Base-by-base conservation (phyloP, 352 stramenopile genomes). In the Pythium vanterpoolii region DNA sequence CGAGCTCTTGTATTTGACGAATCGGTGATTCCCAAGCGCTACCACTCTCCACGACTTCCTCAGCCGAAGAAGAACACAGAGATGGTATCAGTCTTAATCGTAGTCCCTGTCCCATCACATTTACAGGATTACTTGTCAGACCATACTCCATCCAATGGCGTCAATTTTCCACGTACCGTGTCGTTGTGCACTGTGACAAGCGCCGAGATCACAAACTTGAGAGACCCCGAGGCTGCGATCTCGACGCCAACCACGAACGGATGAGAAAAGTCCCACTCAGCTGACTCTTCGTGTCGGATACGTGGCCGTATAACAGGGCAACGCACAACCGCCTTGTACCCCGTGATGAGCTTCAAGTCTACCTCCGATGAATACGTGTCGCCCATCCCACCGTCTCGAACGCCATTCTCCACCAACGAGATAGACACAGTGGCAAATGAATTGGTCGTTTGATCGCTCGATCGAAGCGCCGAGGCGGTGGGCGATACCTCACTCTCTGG, bases 111-210 rank as follows among this genome's bases (percentile, higher is more conserved):
- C 13, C 56, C 6, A 63, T 0, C 34, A 42, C 1, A 16, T 16
- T 42, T 5, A 13, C 30, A 36, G 26, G 27, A 19, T 23, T 3
- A 21, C 34, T 23, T 16, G 23, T 46, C 8, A 55, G 44, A 31
- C 18, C 30, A 27, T 16, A 47, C 42, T 23, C 27, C 24, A 19
- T 39, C 11, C 13, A 28, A 5, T 14, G 9, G 9, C 13, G 4
- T n/a, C 4, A 26, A n/a, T 18, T 8, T n/a, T 50, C 18, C 30
- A 50, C 60, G 18, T 54, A 68, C 60, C 31, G 60, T 68, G 14
- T 68, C 54, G 40, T 68, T 62, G 60, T 68, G 60, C 16, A 68
- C 52, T 23, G 52, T 59, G 13, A 68, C 42, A 24, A 68, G 33
- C 18, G 60, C 11, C 3, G 39, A 38, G 24, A 68, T 42, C 3